Conservation (phyloP, 176 grass and related monocot genomes). For the Alopecurus myosuroides region DNA sequence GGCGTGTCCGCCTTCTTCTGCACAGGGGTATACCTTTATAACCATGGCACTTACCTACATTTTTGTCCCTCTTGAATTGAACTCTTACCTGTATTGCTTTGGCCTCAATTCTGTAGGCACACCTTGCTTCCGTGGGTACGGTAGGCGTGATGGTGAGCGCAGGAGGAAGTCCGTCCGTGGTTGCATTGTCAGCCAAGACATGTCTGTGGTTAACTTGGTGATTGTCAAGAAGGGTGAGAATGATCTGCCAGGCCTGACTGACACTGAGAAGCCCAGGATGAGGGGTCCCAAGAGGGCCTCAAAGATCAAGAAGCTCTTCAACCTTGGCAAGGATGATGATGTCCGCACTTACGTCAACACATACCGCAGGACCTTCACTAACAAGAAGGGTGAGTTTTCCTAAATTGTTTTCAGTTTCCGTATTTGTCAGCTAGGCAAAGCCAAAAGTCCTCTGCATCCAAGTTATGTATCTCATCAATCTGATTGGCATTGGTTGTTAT, state of each 20-base stretch:
- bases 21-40: conserved; percentile 54
- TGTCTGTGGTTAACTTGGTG: conserved; percentile 86
- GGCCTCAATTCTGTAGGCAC: conserved; percentile 42
- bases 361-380: conserved; percentile 82
- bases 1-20: conserved; percentile 81
- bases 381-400: conserved; percentile 61
- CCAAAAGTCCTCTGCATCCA: not conserved
- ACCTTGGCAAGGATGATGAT: conserved; percentile 89
- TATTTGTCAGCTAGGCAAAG: not conserved
- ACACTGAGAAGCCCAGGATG: conserved; percentile 93
- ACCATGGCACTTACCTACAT: not conserved
- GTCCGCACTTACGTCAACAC: conserved; percentile 97
- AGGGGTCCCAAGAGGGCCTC: conserved; percentile 96
- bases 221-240: conserved; percentile 95
- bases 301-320: conserved; percentile 97
- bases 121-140: conserved; percentile 85
- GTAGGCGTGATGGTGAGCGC: conserved; percentile 81
- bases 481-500: not conserved
- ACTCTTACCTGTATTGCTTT: not conserved
- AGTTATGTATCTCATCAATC: not conserved
- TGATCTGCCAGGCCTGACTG: conserved; percentile 77
- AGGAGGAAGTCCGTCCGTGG: conserved; percentile 91
- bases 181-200: conserved; percentile 90
- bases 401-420: not conserved
- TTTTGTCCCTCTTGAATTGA: not conserved